Evolutionary conservation across 1,139 yeast genomes (phyloP).

Genomic region (Arxiozyma bovina): DNA sequence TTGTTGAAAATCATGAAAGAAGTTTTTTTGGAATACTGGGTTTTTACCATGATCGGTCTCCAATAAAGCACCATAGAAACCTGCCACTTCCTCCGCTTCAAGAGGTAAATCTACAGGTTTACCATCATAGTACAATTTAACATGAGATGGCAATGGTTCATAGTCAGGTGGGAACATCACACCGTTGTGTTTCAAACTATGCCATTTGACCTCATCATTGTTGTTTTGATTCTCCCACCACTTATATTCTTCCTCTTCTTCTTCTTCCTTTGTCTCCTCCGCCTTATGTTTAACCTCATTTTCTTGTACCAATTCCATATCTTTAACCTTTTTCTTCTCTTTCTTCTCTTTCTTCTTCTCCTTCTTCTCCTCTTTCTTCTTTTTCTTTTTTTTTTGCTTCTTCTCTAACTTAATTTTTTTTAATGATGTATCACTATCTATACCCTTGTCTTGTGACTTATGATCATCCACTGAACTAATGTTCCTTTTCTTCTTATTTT

Average conservation of each 20-base stretch:
- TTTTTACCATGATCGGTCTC: slow-evolving; percentile 85
- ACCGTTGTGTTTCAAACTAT: slow-evolving; percentile 75
- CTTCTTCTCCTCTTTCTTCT: slow-evolving; percentile 44
- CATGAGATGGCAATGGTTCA: slow-evolving; percentile 74
- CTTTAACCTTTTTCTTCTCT: neutral
- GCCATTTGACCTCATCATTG: slow-evolving; percentile 81
- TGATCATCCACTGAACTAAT: slow-evolving; percentile 5
- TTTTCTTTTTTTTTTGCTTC: slow-evolving; percentile 32
- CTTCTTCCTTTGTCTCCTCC: slow-evolving; percentile 17
- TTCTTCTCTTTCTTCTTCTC: no score
- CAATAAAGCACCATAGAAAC: slow-evolving; percentile 82
- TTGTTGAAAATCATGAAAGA: slow-evolving; percentile 65
- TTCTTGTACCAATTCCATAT: neutral
- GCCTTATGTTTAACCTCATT: neutral
- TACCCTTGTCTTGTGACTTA: slow-evolving; percentile 3
- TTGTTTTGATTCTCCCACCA: slow-evolving; percentile 68
- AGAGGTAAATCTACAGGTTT: slow-evolving; percentile 62
- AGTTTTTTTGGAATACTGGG: slow-evolving; percentile 78
- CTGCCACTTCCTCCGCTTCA: slow-evolving; percentile 94
- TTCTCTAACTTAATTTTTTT: slow-evolving; percentile 3
- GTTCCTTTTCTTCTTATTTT: neutral
- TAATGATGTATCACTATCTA: neutral
- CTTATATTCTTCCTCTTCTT: slow-evolving; percentile 52
- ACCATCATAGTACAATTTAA: slow-evolving; percentile 68
- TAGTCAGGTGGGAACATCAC: slow-evolving; percentile 90